Evolutionary conservation across 2,329 filamentous ascomycete species (phyloP).

Genomic region (Cladophialophora yegresii): DNA sequence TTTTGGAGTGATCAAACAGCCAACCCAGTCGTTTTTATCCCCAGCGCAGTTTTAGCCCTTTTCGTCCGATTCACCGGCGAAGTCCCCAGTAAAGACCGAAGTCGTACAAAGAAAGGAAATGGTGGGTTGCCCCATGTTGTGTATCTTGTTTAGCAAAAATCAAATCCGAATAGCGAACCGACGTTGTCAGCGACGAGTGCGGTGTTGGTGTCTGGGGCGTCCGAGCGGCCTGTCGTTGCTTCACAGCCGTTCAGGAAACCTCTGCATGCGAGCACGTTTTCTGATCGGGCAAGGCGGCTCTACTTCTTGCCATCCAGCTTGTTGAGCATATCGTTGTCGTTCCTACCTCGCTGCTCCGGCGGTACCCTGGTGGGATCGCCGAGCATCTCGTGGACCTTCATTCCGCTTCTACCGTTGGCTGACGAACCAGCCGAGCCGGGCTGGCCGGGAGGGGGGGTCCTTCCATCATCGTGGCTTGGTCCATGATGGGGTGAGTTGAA

Average conservation of each 20-base stretch:
- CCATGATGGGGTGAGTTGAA: conserved; percentile 48
- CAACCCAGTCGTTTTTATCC: conserved; percentile 32
- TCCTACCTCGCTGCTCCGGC: conserved; percentile 44
- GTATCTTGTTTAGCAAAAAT: conserved; percentile 31
- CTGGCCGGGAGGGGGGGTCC: conserved; percentile 47
- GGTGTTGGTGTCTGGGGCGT: not conserved
- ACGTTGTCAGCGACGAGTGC: not conserved
- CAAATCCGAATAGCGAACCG: conserved; percentile 4
- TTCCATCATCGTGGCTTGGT: conserved; percentile 38
- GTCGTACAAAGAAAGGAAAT: conserved; percentile 31
- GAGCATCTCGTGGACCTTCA: conserved; percentile 54
- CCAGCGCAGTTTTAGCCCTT: conserved; percentile 24
- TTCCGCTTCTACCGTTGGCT: conserved; percentile 44
- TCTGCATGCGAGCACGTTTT: not conserved
- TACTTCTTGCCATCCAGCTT: conserved; percentile 38
- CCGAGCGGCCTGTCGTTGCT: not conserved
- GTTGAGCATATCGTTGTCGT: conserved; percentile 54
- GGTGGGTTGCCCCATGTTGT: conserved; percentile 36
- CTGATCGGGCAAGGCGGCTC: not conserved
- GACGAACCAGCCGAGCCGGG: conserved; percentile 40
- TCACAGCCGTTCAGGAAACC: not conserved
- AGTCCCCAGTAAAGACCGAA: conserved; percentile 31
- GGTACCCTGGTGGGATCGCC: conserved; percentile 39
- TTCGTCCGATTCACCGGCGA: conserved; percentile 26
- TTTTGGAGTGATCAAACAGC: conserved; percentile 35